These are phyloP conservation scores for Diphasiastrum complanatum DNA, from an alignment of 83 land plant species.

Conservation along the genomic window DNA sequence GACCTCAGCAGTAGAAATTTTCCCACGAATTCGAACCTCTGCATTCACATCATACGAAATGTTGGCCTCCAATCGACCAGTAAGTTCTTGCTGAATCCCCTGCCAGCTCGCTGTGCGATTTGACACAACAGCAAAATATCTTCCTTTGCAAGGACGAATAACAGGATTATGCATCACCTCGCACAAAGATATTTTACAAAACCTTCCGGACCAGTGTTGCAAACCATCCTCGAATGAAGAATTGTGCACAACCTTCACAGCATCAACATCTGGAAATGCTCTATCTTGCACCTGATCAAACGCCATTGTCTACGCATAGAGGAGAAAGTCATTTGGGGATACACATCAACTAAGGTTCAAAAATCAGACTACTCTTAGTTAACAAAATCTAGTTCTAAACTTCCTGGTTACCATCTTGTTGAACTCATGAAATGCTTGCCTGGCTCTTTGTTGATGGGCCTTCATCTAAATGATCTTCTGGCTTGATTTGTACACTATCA, in stretches of 20 bases:
- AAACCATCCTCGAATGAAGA: too few relatives aligned
- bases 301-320: too few relatives aligned
- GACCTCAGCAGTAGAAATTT: conserved; percentile 44
- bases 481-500: conserved; percentile 36
- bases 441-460: not conserved
- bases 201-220: too few relatives aligned
- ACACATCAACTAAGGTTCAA: too few relatives aligned
- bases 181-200: conserved; percentile 4
- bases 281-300: too few relatives aligned
- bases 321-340: too few relatives aligned
- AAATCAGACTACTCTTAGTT: too few relatives aligned
- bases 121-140: not conserved
- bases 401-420: not conserved
- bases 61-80: conserved; percentile 4
- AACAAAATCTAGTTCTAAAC: conserved; percentile 7
- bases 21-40: conserved; percentile 54
- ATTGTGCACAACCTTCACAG: too few relatives aligned
- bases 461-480: not conserved
- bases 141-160: conserved; percentile 2
- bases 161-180: not conserved
- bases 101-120: not conserved
- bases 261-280: too few relatives aligned
- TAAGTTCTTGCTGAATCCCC: conserved; percentile 6
- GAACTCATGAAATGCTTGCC: not conserved
- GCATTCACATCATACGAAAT: conserved; percentile 9